These are phyloP conservation scores for Hordeum pubiflorum DNA, from an alignment of 202 grass and related monocot genomes.

Conservation along the genomic window DNA sequence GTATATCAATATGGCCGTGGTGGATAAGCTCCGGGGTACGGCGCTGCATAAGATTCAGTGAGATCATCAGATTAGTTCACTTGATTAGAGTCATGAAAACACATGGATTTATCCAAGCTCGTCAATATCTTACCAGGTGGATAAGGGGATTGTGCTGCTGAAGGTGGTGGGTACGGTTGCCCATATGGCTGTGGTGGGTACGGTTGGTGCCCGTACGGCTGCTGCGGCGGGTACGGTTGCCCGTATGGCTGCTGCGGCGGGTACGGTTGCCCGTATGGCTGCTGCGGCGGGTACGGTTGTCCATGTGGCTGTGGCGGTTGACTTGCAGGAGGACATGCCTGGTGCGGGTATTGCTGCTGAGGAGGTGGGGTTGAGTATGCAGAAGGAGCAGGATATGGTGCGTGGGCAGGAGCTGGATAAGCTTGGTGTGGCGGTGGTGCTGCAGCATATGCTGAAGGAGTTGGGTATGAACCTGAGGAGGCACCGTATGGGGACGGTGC, in stretches of 20 bases:
- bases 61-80: neutral
- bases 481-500: constrained; percentile 19
- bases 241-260: constrained; percentile 16
- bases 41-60: constrained; percentile 26
- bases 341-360: constrained; percentile 17
- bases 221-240: constrained; percentile 28
- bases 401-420: constrained; percentile 8
- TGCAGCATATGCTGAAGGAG: constrained; percentile 19
- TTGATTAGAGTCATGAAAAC: neutral
- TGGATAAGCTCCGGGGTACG: constrained; percentile 55
- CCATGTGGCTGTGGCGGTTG: constrained; percentile 39
- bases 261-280: constrained; percentile 41
- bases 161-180: constrained; percentile 24
- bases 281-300: constrained; percentile 30
- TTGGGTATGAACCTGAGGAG: constrained; percentile 23
- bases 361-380: constrained; percentile 31
- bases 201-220: constrained; percentile 15
- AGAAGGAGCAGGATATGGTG: constrained; percentile 20
- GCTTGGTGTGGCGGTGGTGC: constrained; percentile 21
- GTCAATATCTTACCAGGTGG: constrained; percentile 46
- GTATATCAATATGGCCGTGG: constrained; percentile 52
- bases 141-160: constrained; percentile 41
- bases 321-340: constrained; percentile 20
- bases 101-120: neutral
- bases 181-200: constrained; percentile 1